Conservation (phyloP, 2,329 filamentous ascomycete species). For the Arthrobotrys musiformis region DNA sequence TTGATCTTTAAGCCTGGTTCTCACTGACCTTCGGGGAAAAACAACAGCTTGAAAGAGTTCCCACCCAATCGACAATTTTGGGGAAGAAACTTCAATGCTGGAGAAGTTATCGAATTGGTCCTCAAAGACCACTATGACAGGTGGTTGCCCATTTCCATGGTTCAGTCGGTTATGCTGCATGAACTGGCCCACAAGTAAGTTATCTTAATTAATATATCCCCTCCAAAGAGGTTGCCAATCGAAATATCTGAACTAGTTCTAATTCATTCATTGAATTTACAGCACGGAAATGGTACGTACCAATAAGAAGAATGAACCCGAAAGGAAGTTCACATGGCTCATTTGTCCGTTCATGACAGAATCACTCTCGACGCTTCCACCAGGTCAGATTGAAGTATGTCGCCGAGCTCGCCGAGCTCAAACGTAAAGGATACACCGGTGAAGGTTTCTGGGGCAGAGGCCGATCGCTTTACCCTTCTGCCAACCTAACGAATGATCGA, state of each 20-base stretch:
- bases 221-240: too few relatives aligned
- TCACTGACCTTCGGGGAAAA: slow-evolving; percentile 64
- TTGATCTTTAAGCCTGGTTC: slow-evolving; percentile 50
- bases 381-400: slow-evolving; percentile 78
- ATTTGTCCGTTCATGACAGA: slow-evolving; percentile 65
- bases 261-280: too few relatives aligned
- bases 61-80: slow-evolving; percentile 83
- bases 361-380: slow-evolving; percentile 85
- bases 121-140: slow-evolving; percentile 73
- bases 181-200: slow-evolving; percentile 66
- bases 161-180: slow-evolving; percentile 70
- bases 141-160: slow-evolving; percentile 78
- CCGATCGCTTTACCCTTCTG: slow-evolving; percentile 53
- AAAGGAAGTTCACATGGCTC: background rate
- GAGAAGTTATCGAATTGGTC: slow-evolving; percentile 86
- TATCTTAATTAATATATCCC: too few relatives aligned
- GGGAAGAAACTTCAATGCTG: slow-evolving; percentile 74
- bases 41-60: slow-evolving; percentile 75
- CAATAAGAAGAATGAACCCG: background rate
- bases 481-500: slow-evolving; percentile 55
- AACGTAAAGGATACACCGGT: slow-evolving; percentile 77
- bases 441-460: slow-evolving; percentile 87
- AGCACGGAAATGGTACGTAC: background rate
- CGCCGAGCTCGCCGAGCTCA: slow-evolving; percentile 75
- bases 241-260: too few relatives aligned